A percentile compares a stretch with the other conserved stretches of the same genome.
Conservation (phyloP, 306 rosid genomes). For the Acacia confusa region DNA sequence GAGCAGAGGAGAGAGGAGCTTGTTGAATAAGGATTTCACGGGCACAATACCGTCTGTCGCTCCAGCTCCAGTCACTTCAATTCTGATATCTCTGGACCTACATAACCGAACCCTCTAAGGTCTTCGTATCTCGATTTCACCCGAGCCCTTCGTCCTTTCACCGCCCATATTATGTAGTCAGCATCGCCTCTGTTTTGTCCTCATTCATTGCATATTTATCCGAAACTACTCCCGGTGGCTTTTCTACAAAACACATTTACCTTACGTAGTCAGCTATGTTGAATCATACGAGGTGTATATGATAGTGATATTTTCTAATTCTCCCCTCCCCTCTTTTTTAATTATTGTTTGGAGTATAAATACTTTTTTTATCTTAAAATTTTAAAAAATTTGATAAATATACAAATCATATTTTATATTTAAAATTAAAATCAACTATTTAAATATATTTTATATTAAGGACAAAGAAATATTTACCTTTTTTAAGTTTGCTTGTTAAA, state of each 20-base stretch:
- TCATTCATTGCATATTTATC: neutral
- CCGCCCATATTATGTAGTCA: neutral
- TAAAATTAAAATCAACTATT: fast-evolving
- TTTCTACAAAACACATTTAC: no score
- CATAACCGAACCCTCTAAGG: constrained; percentile 3
- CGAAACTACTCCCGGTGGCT: neutral
- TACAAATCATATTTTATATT: no score
- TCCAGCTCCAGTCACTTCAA: constrained; percentile 61
- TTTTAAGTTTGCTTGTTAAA: neutral
- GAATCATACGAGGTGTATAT: no score
- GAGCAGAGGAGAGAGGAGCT: neutral
- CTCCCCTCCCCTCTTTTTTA: no score
- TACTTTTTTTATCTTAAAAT: no score
- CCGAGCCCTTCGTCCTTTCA: constrained; percentile 7
- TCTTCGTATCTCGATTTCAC: neutral
- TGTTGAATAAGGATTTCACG: constrained; percentile 38
- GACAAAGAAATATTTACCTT: neutral
- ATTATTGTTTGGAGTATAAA: no score
- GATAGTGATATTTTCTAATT: no score
- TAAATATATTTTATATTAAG: no score
- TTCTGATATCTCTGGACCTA: constrained; percentile 40
- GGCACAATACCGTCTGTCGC: constrained; percentile 52
- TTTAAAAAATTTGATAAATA: no score
- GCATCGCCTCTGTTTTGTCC: neutral
- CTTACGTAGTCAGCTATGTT: no score